These are phyloP conservation scores for Phoma herbarum DNA, from an alignment of 2,329 filamentous ascomycete species.

Conservation along the genomic window DNA sequence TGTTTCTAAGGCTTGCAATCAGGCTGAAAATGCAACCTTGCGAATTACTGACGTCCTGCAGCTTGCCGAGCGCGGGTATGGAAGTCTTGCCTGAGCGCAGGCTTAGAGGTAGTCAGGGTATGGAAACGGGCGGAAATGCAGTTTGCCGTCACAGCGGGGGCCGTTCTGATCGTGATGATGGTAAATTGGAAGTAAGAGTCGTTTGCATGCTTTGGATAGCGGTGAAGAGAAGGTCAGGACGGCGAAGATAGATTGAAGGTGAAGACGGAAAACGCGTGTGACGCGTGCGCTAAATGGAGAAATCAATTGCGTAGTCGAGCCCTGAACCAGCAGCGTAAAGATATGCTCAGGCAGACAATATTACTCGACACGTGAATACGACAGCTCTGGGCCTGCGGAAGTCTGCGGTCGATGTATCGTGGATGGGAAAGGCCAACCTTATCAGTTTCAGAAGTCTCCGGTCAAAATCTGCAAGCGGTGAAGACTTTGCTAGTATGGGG, in stretches of 20 bases:
- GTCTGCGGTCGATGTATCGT: slow-evolving; percentile 3
- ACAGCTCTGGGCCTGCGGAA: background rate
- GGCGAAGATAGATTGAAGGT: slow-evolving; percentile 11
- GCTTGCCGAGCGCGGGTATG: slow-evolving; percentile 19
- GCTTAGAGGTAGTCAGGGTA: slow-evolving; percentile 2
- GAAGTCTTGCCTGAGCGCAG: slow-evolving; percentile 22
- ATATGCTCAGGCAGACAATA: background rate
- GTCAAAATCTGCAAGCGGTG: slow-evolving; percentile 24
- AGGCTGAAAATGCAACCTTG: slow-evolving; percentile 17
- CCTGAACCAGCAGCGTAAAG: background rate
- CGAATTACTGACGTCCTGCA: slow-evolving; percentile 14
- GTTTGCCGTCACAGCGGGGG: slow-evolving; percentile 26
- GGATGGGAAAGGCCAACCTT: background rate
- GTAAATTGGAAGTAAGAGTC: slow-evolving; percentile 2
- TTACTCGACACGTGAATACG: background rate
- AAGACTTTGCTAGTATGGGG: slow-evolving; percentile 22
- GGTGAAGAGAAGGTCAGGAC: background rate
- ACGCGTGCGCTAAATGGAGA: slow-evolving; percentile 8
- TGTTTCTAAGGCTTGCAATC: slow-evolving; percentile 1
- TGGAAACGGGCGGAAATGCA: slow-evolving; percentile 12
- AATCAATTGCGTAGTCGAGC: slow-evolving; percentile 2
- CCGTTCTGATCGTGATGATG: slow-evolving; percentile 7
- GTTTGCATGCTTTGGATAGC: slow-evolving; percentile 26
- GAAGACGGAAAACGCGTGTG: slow-evolving; percentile 8
- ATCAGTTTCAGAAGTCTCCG: slow-evolving; percentile 19